Conservation (phyloP, 176 grass and related monocot species). For the Zoysia japonica region DNA sequence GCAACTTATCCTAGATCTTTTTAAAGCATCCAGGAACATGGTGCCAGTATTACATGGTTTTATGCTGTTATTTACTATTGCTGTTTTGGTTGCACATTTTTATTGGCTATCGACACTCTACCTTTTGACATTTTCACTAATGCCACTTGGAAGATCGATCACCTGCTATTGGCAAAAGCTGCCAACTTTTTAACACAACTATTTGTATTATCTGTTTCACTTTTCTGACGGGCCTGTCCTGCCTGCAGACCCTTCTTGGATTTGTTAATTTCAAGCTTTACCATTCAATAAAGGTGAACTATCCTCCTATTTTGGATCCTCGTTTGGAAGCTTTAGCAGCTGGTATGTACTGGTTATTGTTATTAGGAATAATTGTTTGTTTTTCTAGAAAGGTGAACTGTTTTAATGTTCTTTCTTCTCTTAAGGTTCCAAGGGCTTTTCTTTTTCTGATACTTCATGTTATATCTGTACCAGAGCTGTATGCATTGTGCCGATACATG, state of each 20-base stretch:
- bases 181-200: background rate
- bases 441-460: constrained; percentile 27
- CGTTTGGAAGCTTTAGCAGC: constrained; percentile 86
- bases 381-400: constrained; percentile 5
- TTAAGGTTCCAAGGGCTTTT: background rate
- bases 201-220: constrained; percentile 11
- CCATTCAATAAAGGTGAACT: constrained; percentile 98
- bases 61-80: background rate
- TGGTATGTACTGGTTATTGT: constrained; percentile 53
- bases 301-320: constrained; percentile 91
- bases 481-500: constrained; percentile 87
- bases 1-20: background rate
- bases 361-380: background rate
- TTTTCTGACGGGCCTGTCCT: constrained; percentile 46
- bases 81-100: background rate
- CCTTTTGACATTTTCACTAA: background rate
- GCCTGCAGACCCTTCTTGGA: constrained; percentile 84
- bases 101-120: background rate
- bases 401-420: background rate
- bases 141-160: background rate
- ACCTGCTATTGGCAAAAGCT: background rate
- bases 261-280: constrained; percentile 98
- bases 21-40: background rate
- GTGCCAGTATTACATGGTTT: background rate
- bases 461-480: constrained; percentile 64